These are phyloP conservation scores for Tolypocladium ovalisporum DNA, from an alignment of 2,329 filamentous ascomycete species.

Conservation along the genomic window DNA sequence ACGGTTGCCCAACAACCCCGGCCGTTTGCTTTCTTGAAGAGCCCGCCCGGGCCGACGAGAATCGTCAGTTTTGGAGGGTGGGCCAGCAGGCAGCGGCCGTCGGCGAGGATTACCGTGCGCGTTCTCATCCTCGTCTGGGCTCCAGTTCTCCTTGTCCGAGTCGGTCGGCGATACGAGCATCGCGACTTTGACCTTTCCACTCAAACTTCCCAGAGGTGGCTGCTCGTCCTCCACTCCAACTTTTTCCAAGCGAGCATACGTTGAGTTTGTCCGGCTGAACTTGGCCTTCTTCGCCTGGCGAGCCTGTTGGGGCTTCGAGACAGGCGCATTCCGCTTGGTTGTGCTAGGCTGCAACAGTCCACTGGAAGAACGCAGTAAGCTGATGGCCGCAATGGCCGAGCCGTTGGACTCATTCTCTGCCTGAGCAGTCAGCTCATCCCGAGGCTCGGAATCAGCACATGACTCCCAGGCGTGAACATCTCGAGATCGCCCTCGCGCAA, in stretches of 20 bases:
- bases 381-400: constrained; percentile 72
- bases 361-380: constrained; percentile 63
- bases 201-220: constrained; percentile 8
- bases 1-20: constrained; percentile 21
- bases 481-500: constrained; percentile 64
- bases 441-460: constrained; percentile 70
- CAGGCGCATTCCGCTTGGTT: constrained; percentile 52
- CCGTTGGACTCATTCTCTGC: constrained; percentile 72
- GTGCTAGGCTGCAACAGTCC: constrained; percentile 41
- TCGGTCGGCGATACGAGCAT: constrained; percentile 39
- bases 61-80: constrained; percentile 16
- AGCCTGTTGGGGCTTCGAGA: constrained; percentile 17
- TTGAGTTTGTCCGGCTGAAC: constrained; percentile 50
- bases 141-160: constrained; percentile 94
- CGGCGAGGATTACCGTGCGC: constrained; percentile 17
- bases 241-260: constrained; percentile 48
- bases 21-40: constrained; percentile 27
- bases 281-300: constrained; percentile 49
- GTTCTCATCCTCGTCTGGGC: constrained; percentile 39
- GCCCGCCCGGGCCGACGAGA: constrained; percentile 29
- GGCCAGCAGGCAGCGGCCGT: constrained; percentile 24
- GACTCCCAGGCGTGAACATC: constrained; percentile 88
- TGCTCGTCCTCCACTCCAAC: constrained; percentile 16
- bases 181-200: constrained; percentile 26
- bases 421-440: constrained; percentile 69